A percentile compares a stretch with the other conserved stretches of the same genome.
Evolutionary conservation across 106 monocot genomes (phyloP).

Genomic region (Phalaenopsis aphrodite): DNA sequence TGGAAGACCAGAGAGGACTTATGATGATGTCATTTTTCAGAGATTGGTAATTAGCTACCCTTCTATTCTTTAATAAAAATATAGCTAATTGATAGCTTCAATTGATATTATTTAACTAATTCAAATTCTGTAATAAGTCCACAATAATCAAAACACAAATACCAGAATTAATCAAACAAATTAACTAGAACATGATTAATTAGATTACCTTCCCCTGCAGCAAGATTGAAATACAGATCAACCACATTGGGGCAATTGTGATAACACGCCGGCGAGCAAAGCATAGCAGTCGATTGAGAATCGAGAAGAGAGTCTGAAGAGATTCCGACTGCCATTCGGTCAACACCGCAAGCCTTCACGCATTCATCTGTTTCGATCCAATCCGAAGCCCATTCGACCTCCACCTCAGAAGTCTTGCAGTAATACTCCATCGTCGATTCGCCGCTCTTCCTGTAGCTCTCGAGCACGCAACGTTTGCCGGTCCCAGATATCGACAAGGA

Average conservation of each 20-base stretch:
- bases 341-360: slow-evolving; percentile 49
- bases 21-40: too few species aligned
- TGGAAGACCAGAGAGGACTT: too few species aligned
- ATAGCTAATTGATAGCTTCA: too few species aligned
- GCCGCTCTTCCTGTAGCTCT: slow-evolving; percentile 26
- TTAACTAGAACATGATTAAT: too few species aligned
- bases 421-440: slow-evolving; percentile 28
- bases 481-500: slow-evolving; percentile 59
- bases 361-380: slow-evolving; percentile 71
- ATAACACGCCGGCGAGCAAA: slow-evolving; percentile 58
- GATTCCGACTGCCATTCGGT: slow-evolving; percentile 46
- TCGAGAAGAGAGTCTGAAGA: slow-evolving; percentile 61
- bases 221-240: slow-evolving; percentile 77
- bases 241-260: slow-evolving; percentile 62
- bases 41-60: too few species aligned
- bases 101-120: too few species aligned
- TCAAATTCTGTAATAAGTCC: too few species aligned
- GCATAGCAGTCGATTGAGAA: slow-evolving; percentile 21
- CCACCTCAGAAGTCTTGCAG: slow-evolving; percentile 59
- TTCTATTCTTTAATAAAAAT: too few species aligned
- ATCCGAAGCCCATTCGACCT: slow-evolving; percentile 33
- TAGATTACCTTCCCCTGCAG: slow-evolving; percentile 58
- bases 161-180: too few species aligned
- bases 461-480: slow-evolving; percentile 63
- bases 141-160: too few species aligned